Percentiles rank a stretch among this genome's conserved stretches.
These are phyloP conservation scores for Apiospora rasikravindrae DNA, from an alignment of 2,329 filamentous ascomycete species.

Conservation along the genomic window DNA sequence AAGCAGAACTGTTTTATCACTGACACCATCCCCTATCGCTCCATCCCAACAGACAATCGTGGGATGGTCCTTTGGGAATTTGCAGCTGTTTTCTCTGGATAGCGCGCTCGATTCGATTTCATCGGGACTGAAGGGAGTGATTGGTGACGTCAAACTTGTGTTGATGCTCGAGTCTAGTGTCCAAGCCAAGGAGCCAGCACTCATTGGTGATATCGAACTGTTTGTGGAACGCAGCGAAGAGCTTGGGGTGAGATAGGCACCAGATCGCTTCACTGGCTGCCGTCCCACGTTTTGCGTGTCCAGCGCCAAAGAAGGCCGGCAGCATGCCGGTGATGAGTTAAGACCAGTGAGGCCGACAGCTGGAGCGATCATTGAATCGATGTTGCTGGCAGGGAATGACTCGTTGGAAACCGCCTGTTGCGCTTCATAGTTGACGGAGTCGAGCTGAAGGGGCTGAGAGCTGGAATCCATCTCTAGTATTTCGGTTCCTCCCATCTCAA, in stretches of 20 bases:
- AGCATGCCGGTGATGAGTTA: background rate
- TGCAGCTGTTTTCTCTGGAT: constrained; percentile 26
- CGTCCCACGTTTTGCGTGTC: constrained; percentile 35
- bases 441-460: constrained; percentile 38
- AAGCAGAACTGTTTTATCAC: background rate
- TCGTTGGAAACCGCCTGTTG: constrained; percentile 19
- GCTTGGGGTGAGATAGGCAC: constrained; percentile 36
- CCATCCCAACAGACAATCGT: constrained; percentile 22
- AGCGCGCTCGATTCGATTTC: constrained; percentile 32
- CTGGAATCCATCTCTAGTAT: constrained; percentile 59
- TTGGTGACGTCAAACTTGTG: constrained; percentile 52
- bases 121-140: constrained; percentile 44
- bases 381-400: background rate
- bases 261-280: constrained; percentile 31
- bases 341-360: background rate
- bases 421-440: constrained; percentile 33
- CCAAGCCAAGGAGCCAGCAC: constrained; percentile 43
- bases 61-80: constrained; percentile 31
- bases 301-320: constrained; percentile 38
- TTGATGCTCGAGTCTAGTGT: constrained; percentile 47
- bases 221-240: constrained; percentile 44
- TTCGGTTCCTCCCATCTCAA: constrained; percentile 55
- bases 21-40: background rate
- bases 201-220: constrained; percentile 53
- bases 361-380: background rate